A percentile compares a stretch with the other conserved stretches of the same genome.
Evolutionary conservation across 23 red algal genomes (phyloP).

Genomic region (Agarophyton chilense): DNA sequence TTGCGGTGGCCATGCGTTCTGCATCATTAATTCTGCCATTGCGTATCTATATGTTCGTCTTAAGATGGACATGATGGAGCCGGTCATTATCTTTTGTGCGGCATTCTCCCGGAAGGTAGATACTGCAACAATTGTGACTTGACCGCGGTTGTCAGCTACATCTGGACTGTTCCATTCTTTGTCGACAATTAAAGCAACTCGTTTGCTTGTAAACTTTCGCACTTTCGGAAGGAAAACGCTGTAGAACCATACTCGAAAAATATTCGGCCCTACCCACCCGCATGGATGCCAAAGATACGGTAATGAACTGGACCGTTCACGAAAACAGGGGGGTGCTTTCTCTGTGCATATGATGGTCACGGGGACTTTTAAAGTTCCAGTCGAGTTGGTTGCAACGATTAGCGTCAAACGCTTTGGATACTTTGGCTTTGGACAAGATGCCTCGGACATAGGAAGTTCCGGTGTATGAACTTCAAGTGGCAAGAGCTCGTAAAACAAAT

Average conservation of each 20-base stretch:
- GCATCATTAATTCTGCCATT: not conserved
- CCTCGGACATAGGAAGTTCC: not conserved
- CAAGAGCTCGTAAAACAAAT: slow-evolving; percentile 48
- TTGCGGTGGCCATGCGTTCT: slow-evolving; percentile 27
- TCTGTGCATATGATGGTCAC: slow-evolving; percentile 28
- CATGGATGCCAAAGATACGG: slow-evolving; percentile 49
- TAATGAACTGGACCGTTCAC: slow-evolving; percentile 24
- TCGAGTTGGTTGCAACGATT: slow-evolving; percentile 31
- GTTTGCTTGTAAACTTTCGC: slow-evolving; percentile 25
- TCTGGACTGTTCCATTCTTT: slow-evolving; percentile 11
- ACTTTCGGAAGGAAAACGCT: slow-evolving; percentile 39
- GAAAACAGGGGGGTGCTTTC: slow-evolving; percentile 49
- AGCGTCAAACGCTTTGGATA: slow-evolving; percentile 26
- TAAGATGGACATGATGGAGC: slow-evolving; percentile 12
- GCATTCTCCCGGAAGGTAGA: not conserved
- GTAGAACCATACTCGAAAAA: slow-evolving; percentile 55
- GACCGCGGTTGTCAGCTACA: slow-evolving; percentile 41
- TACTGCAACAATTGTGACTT: slow-evolving; percentile 40
- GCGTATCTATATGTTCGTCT: slow-evolving; percentile 17
- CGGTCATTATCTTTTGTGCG: not conserved
- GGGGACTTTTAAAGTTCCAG: slow-evolving; percentile 61
- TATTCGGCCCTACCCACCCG: slow-evolving; percentile 15
- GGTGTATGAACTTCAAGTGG: not conserved
- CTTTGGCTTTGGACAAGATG: slow-evolving; percentile 5
- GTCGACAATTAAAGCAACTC: slow-evolving; percentile 51